A percentile compares a stretch with the other conserved stretches of the same genome.
phyloP scores from a whole-genome alignment of 1,284 basidiomycete species.

The Ganoderma leucocontextum region DNA sequence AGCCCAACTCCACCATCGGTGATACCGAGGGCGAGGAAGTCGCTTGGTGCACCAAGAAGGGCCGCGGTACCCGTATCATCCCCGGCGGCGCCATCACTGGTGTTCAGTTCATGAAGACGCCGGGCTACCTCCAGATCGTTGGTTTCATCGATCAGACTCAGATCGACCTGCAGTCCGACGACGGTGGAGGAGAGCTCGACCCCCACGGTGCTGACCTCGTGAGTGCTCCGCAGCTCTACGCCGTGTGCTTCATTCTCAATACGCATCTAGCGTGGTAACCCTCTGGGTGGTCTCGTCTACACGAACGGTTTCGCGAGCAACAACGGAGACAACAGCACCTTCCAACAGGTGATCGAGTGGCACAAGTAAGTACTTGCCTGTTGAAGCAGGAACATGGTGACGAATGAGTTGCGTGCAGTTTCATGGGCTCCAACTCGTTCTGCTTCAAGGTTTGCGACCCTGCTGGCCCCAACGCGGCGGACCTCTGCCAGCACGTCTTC shows the following conservation, averaged over 20 bases:
- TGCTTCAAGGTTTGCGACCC: slow-evolving; percentile 66
- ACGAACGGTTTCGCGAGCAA: slow-evolving; percentile 52
- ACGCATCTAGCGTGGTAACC: slow-evolving; percentile 53
- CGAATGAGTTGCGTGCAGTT: slow-evolving; percentile 40
- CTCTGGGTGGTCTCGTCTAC: slow-evolving; percentile 60
- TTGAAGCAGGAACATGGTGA: neutral
- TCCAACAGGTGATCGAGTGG: slow-evolving; percentile 54
- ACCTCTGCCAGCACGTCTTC: slow-evolving; percentile 55
- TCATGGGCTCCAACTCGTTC: slow-evolving; percentile 56
- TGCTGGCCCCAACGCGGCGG: slow-evolving; percentile 45
- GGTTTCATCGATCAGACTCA: slow-evolving; percentile 69
- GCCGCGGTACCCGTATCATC: slow-evolving; percentile 71
- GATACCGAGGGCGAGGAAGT: slow-evolving; percentile 74
- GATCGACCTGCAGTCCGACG: slow-evolving; percentile 61
- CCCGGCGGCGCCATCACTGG: slow-evolving; percentile 69
- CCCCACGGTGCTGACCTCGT: slow-evolving; percentile 54
- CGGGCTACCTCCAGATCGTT: slow-evolving; percentile 70
- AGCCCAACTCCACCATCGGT: slow-evolving; percentile 58
- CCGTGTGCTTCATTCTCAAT: neutral
- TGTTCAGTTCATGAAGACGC: slow-evolving; percentile 71
- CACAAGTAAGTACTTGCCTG: slow-evolving; percentile 45
- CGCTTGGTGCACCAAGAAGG: slow-evolving; percentile 78
- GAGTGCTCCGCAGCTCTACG: slow-evolving; percentile 24
- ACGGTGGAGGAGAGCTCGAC: slow-evolving; percentile 76
- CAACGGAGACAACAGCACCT: slow-evolving; percentile 45